Evolutionary conservation across 345 rosid genomes (phyloP), one percentile per base, ranked within the genome.

Genomic region (Durio zibethinus): DNA sequence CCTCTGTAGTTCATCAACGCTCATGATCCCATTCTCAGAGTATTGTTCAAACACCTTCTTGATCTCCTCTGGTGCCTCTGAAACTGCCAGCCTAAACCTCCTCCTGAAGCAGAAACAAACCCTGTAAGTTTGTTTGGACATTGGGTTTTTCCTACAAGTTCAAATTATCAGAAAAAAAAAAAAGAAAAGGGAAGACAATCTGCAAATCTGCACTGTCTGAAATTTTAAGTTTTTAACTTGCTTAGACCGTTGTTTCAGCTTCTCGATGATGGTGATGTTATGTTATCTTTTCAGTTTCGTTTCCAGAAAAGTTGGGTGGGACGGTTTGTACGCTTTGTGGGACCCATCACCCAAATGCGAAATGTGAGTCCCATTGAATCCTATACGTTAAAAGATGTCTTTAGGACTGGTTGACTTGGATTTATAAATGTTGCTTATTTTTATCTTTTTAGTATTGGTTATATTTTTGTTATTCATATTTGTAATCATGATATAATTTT

Each of bases 111-210:
- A 76, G 72, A 76, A 53, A 70, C 78, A 76, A 11, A 76, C 78
- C 27, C 72, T 85, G 87, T 87, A 90, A 10, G 92, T 87, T 81
- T 92, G 94, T 9, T 90, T 88, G 45, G 92, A 87, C 97, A 92
- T 50, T 38, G 38, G 57, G 56, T 4, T 61, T 69, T 7, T 47
- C 57, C 38, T 0, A 16, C 7, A 52, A 52, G 52, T 5, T 5
- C 40, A 14, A 69, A 69, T 8, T 4, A 25, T 16, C 73, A 15
- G 36, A 15, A 20, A 35, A 63, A 18, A 4, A 18, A 18, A 35
- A 38, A 33, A 33, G 0, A 14, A 53, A n/a, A n/a, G n/a, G n/a
- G 2, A 64, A 47, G 23, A 27, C 25, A 69, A 69, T 16, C 2
- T 16, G 16, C 56, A 71, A 48, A 71, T 71, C 61, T 20, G 5